Percentiles rank a stretch among this genome's conserved stretches.
phyloP scores from a whole-genome alignment of 2,329 filamentous ascomycete species.

The Ascochyta rabiei region DNA sequence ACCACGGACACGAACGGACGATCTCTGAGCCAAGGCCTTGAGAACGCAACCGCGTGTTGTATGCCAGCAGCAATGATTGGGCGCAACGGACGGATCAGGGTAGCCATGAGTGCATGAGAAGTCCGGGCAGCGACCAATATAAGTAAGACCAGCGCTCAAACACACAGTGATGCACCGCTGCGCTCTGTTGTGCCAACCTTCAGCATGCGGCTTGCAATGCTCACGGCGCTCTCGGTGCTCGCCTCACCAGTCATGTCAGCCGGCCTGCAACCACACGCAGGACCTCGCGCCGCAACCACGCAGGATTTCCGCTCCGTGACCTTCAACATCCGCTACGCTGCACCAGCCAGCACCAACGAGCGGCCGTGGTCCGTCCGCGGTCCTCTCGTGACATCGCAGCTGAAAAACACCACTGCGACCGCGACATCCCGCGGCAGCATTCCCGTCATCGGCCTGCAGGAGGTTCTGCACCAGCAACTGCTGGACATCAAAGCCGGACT shows the following conservation, averaged over 20 bases:
- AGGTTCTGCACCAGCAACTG: constrained; percentile 67
- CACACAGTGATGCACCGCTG: too few species aligned
- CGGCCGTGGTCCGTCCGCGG: constrained; percentile 64
- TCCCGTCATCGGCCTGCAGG: constrained; percentile 69
- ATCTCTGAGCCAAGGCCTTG: too few species aligned
- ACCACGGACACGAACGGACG: too few species aligned
- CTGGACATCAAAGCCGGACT: constrained; percentile 62
- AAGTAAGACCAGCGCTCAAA: too few species aligned
- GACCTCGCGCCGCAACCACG: neutral
- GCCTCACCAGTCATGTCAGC: neutral
- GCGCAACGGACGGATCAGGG: too few species aligned
- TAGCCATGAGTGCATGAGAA: too few species aligned
- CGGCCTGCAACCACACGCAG: neutral
- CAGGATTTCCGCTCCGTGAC: constrained; percentile 55
- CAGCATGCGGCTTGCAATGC: neutral
- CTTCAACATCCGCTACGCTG: constrained; percentile 69
- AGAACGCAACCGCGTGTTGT: too few species aligned
- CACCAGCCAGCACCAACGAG: constrained; percentile 59
- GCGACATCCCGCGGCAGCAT: constrained; percentile 54
- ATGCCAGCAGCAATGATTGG: too few species aligned
- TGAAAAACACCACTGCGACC: constrained; percentile 60
- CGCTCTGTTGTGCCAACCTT: too few species aligned
- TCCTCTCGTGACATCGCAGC: constrained; percentile 56
- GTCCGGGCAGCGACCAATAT: too few species aligned
- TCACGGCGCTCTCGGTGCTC: neutral